These are phyloP conservation scores for Umbellularia californica DNA, from an alignment of 164 flowering plant species.

Conservation along the genomic window DNA sequence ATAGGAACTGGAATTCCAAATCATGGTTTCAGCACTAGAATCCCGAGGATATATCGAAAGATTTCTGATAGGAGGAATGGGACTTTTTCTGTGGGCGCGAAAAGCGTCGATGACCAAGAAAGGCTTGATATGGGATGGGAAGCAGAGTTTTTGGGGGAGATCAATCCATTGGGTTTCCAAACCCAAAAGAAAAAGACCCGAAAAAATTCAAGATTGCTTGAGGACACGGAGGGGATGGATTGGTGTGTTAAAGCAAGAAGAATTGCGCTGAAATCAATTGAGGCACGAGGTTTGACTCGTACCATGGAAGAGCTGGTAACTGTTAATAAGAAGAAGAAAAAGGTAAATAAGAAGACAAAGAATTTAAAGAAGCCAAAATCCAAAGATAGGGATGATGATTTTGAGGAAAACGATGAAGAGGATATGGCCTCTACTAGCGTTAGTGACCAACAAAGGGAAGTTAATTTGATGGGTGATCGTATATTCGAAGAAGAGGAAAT, in stretches of 20 bases:
- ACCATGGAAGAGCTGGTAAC: constrained; percentile 46
- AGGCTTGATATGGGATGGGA: constrained; percentile 57
- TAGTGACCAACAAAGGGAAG: constrained; percentile 26
- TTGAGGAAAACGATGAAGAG: constrained; percentile 25
- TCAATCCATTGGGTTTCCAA: constrained; percentile 38
- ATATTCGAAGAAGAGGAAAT: constrained; percentile 67
- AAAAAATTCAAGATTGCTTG: constrained; percentile 35
- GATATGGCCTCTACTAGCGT: constrained; percentile 8
- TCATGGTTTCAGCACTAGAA: constrained; percentile 6
- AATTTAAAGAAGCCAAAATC: constrained; percentile 11
- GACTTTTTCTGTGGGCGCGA: constrained; percentile 2
- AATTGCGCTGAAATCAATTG: constrained; percentile 66
- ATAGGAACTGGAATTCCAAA: constrained; percentile 16
- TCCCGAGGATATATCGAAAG: constrained; percentile 4
- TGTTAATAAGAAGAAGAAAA: constrained; percentile 44
- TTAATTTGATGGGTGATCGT: constrained; percentile 59
- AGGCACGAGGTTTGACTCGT: constrained; percentile 57
- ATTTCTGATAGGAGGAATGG: constrained; percentile 3
- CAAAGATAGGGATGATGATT: constrained; percentile 31
- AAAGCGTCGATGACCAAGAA: constrained; percentile 10
- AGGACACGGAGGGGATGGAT: constrained; percentile 66
- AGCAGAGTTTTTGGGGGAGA: constrained; percentile 58
- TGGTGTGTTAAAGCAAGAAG: constrained; percentile 89
- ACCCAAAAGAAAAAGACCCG: constrained; percentile 42
- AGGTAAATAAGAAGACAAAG: constrained; percentile 17